Percentiles rank a stretch among this genome's conserved stretches.
These are phyloP conservation scores for Hypseocharis bilobata DNA, from an alignment of 441 rosid genomes.

Conservation along the genomic window DNA sequence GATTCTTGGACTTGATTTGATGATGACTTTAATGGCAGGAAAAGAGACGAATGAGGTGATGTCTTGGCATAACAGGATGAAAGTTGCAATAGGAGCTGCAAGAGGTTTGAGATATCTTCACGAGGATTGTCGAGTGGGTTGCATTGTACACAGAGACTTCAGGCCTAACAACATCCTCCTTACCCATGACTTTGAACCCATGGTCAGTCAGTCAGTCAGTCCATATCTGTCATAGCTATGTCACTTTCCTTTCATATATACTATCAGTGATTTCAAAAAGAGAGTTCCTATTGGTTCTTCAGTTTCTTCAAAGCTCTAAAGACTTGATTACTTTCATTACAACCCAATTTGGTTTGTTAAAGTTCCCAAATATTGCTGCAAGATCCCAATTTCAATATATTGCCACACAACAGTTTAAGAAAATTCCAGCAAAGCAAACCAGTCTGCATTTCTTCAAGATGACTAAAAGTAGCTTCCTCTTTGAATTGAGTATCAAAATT, in stretches of 20 bases:
- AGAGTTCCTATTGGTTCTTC: too few relatives aligned
- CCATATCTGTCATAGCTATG: background rate
- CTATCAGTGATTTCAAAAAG: too few relatives aligned
- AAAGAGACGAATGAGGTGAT: slow-evolving; percentile 23
- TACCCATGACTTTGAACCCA: slow-evolving; percentile 50
- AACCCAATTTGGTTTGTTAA: too few relatives aligned
- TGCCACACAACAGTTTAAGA: too few relatives aligned
- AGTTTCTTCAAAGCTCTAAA: too few relatives aligned
- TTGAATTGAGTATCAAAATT: too few relatives aligned
- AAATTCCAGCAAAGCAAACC: too few relatives aligned
- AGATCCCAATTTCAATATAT: too few relatives aligned
- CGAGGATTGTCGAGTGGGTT: slow-evolving; percentile 53
- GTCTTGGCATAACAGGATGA: slow-evolving; percentile 41
- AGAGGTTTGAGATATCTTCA: slow-evolving; percentile 51
- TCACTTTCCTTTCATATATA: background rate
- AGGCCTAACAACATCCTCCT: slow-evolving; percentile 47
- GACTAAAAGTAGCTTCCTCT: too few relatives aligned
- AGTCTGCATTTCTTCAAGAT: too few relatives aligned
- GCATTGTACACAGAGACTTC: slow-evolving; percentile 49
- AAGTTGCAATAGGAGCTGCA: slow-evolving; percentile 48
- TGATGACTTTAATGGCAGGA: slow-evolving; percentile 13
- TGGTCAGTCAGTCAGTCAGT: slow-evolving; percentile 41
- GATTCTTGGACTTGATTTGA: background rate
- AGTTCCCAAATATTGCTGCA: too few relatives aligned
- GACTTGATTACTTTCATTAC: too few relatives aligned